Evolutionary conservation across 176 grass and related monocot species (phyloP).

Genomic region (Ananas comosus): DNA sequence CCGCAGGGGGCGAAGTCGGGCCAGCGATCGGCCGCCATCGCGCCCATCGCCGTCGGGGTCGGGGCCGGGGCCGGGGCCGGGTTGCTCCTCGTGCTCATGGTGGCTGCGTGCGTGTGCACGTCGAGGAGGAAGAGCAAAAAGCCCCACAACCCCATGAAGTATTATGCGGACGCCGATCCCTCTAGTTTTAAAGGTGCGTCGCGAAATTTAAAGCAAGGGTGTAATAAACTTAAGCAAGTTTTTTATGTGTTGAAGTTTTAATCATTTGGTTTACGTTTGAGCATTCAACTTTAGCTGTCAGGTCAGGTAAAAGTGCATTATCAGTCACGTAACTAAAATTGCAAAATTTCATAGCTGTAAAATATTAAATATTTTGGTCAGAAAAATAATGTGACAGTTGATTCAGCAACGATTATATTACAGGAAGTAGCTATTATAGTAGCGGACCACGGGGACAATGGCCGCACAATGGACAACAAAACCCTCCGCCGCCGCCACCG

Average conservation of each 20-base stretch:
- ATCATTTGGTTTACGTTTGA: no score
- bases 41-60: background rate
- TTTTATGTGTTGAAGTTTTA: no score
- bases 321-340: no score
- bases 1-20: background rate
- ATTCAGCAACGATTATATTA: no score
- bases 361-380: no score
- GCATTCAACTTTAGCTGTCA: no score
- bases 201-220: no score
- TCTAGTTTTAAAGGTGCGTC: background rate
- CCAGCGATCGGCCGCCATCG: background rate
- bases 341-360: no score
- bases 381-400: no score
- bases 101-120: background rate
- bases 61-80: background rate
- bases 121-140: background rate
- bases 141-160: background rate
- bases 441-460: constrained; percentile 17
- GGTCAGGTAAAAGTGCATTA: no score
- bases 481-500: constrained; percentile 1
- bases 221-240: no score
- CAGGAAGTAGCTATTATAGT: constrained; percentile 9
- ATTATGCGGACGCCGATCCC: background rate
- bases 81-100: background rate
- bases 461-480: constrained; percentile 25